Base-by-base conservation (phyloP, 108 stramenopile genomes). In the Nitzschia sp. region DNA sequence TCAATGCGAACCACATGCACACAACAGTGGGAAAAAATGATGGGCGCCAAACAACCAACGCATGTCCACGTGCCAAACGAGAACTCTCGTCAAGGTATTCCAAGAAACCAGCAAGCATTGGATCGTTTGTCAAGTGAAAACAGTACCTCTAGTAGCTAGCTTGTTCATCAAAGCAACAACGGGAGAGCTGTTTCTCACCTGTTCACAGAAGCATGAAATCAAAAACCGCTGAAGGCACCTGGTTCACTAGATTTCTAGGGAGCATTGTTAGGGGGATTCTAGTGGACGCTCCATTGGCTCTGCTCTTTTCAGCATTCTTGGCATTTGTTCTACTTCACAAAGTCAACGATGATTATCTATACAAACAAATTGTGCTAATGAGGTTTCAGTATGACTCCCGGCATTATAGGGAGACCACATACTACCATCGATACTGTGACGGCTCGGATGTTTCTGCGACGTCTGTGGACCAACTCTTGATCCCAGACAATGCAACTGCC, bases 381-480 rank as follows among this genome's bases (percentile, higher is more conserved):
- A 46, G 24, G 44, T 82, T 65, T 54, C 59, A 61, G 24, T 21
- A 21, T 2, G 70, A 71, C 0, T 69, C 74, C 22, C 56, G 69
- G 21, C 57, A 66, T 14, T 69, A 34, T 26, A 42, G 44, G 3
- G 86, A 86, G 65, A 14, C 24, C 11, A 83, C 80, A 8, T 83
- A 83, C 43, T 86, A 78, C 57, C 57, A 80, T 29, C 77, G 82
- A 12, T 6, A 20, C 3, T 86, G 85, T 57, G 57, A 50, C 15
- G 69, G 21, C 25, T 53, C 72, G 2, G 82, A 87, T 60, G 38
- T 81, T 21, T 63, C 80, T 14, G 75, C 86, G 59, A 55, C 26
- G 10, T 55, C 70, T 40, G 50, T 63, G n/a, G 57, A 57, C 7
- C 72, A 84, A 20, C 41, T 67, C 8, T 19, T 67, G 22, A 67